phyloP scores from a whole-genome alignment of 1,284 basidiomycete genomes.

The Cutaneotrichosporon mucoides region DNA sequence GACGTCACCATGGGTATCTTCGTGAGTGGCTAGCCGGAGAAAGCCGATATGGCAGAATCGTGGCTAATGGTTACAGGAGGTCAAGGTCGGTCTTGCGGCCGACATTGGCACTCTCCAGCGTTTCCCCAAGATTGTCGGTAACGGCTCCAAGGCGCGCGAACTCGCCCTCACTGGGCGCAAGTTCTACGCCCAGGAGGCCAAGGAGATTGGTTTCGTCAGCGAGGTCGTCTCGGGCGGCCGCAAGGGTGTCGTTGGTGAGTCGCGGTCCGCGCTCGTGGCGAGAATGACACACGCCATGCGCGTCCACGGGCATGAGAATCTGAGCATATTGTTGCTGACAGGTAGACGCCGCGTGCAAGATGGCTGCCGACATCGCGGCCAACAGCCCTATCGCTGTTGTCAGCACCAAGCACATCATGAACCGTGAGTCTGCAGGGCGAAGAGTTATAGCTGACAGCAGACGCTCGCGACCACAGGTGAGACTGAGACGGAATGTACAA shows the following conservation, averaged over 20 bases:
- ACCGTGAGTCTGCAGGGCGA: conserved; percentile 31
- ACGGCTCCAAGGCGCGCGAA: conserved; percentile 73
- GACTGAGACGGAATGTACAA: too few species aligned
- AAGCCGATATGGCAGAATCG: background rate
- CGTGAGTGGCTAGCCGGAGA: conserved; percentile 47
- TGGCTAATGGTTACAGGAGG: conserved; percentile 59
- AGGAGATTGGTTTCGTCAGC: conserved; percentile 71
- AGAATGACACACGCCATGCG: too few species aligned
- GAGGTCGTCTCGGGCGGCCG: conserved; percentile 65
- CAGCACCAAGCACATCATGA: conserved; percentile 72
- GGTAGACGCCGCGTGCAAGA: conserved; percentile 59
- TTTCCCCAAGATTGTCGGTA: conserved; percentile 74
- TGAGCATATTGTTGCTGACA: too few species aligned
- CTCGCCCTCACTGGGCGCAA: conserved; percentile 70
- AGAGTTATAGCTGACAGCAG: conserved; percentile 32
- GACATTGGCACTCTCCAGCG: conserved; percentile 86
- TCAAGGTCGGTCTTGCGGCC: conserved; percentile 82
- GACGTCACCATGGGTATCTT: conserved; percentile 71
- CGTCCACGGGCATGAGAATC: too few species aligned
- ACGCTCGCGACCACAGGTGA: conserved; percentile 71
- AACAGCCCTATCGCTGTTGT: conserved; percentile 80
- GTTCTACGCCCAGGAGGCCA: conserved; percentile 69
- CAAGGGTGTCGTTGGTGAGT: conserved; percentile 52
- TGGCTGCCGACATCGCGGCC: conserved; percentile 63
- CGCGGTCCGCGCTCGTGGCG: too few species aligned